Percentiles rank a stretch among this genome's conserved stretches.
phyloP scores from a whole-genome alignment of 352 stramenopile species.

The Globisporangium nodosum region DNA sequence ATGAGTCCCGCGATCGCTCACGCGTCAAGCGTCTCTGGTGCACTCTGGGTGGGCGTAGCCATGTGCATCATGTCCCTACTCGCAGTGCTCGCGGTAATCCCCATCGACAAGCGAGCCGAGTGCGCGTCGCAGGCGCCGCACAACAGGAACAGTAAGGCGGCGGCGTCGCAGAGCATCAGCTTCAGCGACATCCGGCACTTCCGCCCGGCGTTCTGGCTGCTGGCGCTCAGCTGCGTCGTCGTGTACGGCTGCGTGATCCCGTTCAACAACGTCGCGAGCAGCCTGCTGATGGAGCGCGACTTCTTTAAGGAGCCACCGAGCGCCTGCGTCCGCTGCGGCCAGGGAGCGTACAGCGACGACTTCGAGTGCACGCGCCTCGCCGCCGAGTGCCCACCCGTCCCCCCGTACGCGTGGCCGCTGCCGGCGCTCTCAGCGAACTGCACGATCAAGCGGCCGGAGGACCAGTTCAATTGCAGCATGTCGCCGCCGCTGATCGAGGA shows the following conservation, averaged over 20 bases:
- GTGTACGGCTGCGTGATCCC: conserved; percentile 92
- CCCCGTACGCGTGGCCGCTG: conserved; percentile 70
- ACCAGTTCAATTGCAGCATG: conserved; percentile 56
- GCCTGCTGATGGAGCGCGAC: conserved; percentile 89
- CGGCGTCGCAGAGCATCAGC: conserved; percentile 43
- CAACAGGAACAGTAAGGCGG: conserved; percentile 5
- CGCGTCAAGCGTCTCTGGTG: conserved; percentile 47
- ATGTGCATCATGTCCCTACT: conserved; percentile 75
- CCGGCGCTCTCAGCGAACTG: conserved; percentile 66
- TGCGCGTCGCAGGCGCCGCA: conserved; percentile 13
- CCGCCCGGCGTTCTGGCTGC: conserved; percentile 83
- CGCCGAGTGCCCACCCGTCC: conserved; percentile 46
- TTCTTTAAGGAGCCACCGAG: conserved; percentile 70
- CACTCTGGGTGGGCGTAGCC: conserved; percentile 83
- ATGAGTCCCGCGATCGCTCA: conserved; percentile 78
- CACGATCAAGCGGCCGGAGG: conserved; percentile 50
- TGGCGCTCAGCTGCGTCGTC: conserved; percentile 88
- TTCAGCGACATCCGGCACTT: conserved; percentile 78
- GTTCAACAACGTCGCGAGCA: conserved; percentile 93
- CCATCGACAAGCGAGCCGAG: conserved; percentile 71
- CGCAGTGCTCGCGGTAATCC: conserved; percentile 67
- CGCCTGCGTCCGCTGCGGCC: conserved; percentile 45
- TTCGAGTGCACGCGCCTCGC: conserved; percentile 50
- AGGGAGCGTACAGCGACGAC: conserved; percentile 42
- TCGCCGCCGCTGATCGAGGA: conserved; percentile 56